phyloP scores from a whole-genome alignment of 805 yeast species.

The Ogataea ramenticola region DNA sequence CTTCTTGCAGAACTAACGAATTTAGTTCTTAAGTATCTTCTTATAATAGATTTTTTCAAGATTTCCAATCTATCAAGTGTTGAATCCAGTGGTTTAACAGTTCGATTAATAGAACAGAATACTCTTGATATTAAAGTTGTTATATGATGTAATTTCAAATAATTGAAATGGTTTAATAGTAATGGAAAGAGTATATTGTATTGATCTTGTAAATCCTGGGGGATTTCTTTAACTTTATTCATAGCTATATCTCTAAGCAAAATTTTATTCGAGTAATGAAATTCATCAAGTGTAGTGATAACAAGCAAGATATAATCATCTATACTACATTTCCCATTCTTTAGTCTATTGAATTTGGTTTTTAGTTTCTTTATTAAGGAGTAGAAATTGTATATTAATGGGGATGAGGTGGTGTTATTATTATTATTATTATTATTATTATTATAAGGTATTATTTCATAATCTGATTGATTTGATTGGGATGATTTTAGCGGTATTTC shows the following conservation, averaged over 20 bases:
- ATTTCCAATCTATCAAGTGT: neutral
- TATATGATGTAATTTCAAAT: slow-evolving; percentile 4
- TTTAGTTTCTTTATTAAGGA: too few relatives aligned
- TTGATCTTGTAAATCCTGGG: neutral
- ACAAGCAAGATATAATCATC: neutral
- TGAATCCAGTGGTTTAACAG: neutral
- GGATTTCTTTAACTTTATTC: neutral
- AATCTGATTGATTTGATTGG: too few relatives aligned
- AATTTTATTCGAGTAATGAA: neutral
- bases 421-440: too few relatives aligned
- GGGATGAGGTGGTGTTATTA: too few relatives aligned
- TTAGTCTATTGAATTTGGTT: too few relatives aligned
- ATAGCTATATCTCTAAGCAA: neutral
- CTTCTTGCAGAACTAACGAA: neutral
- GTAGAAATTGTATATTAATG: too few relatives aligned
- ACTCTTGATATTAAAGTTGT: neutral
- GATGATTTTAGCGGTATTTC: too few relatives aligned
- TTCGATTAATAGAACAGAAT: neutral
- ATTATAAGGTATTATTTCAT: too few relatives aligned
- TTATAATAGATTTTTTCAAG: neutral
- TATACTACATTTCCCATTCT: too few relatives aligned
- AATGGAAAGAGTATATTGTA: slow-evolving; percentile 6
- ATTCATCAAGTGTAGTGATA: neutral
- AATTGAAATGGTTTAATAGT: slow-evolving; percentile 12
- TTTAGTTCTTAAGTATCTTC: neutral